These are phyloP conservation scores for Gautieria morchelliformis DNA, from an alignment of 768 basidiomycete genomes.

Conservation along the genomic window DNA sequence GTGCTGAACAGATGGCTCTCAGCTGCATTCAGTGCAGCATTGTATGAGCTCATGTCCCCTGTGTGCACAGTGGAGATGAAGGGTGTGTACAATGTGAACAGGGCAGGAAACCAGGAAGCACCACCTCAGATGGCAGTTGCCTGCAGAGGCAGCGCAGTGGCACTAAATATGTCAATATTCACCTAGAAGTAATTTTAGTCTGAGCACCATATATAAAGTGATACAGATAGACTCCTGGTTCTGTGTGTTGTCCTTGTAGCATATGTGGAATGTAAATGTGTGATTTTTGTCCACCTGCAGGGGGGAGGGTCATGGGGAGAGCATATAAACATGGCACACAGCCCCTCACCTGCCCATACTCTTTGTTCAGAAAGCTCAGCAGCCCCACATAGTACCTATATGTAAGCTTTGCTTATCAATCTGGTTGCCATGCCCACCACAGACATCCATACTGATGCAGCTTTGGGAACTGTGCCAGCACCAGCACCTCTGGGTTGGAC, in stretches of 20 bases:
- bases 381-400: conserved; percentile 93
- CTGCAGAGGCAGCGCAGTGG: conserved; percentile 84
- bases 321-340: too few relatives aligned
- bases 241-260: conserved; percentile 52
- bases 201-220: neutral
- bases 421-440: conserved; percentile 13
- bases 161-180: conserved; percentile 85
- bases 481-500: conserved; percentile 78
- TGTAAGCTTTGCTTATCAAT: conserved; percentile 56
- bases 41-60: conserved; percentile 73
- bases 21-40: conserved; percentile 51
- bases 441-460: conserved; percentile 76
- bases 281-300: conserved; percentile 85
- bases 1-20: conserved; percentile 72
- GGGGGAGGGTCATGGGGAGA: too few relatives aligned
- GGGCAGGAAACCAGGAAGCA: conserved; percentile 64
- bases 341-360: conserved; percentile 82
- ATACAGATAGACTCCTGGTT: conserved; percentile 65
- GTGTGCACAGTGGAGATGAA: conserved; percentile 70
- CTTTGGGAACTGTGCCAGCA: conserved; percentile 63
- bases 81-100: conserved; percentile 65
- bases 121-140: conserved; percentile 64
- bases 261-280: conserved; percentile 78
- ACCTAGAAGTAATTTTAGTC: conserved; percentile 35
- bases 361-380: conserved; percentile 88